phyloP scores from a whole-genome alignment of 208 protist species.

The Sergeia podlipaevii region DNA sequence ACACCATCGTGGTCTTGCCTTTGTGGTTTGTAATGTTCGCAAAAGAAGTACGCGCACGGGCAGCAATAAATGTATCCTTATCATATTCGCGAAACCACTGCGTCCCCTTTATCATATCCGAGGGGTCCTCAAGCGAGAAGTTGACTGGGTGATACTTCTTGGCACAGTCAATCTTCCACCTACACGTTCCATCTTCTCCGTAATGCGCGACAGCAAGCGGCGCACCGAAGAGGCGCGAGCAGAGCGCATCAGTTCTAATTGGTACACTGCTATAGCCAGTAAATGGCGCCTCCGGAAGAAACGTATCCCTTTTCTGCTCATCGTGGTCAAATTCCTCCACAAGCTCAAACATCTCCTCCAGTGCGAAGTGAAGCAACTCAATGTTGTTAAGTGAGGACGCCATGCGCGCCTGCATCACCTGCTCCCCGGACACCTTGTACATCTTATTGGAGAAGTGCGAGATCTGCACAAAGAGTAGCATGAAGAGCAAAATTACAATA shows the following conservation, averaged over 20 bases:
- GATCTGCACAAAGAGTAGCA: slow-evolving; percentile 46
- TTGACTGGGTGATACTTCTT: no score
- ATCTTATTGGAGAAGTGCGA: slow-evolving; percentile 42
- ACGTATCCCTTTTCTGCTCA: no score
- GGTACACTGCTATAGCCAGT: no score
- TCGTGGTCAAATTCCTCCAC: slow-evolving; percentile 5
- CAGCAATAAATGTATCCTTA: no score
- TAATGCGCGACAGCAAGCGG: slow-evolving; percentile 29
- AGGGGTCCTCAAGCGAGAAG: no score
- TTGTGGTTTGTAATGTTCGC: slow-evolving; percentile 13
- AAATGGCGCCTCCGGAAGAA: no score
- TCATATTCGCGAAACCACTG: no score
- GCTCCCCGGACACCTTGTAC: slow-evolving; percentile 22
- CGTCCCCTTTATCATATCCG: no score
- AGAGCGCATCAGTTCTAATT: slow-evolving; percentile 19
- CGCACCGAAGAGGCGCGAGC: slow-evolving; percentile 21
- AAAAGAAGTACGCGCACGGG: no score
- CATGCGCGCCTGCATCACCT: slow-evolving; percentile 27
- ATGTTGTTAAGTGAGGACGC: slow-evolving; percentile 24
- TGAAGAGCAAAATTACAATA: slow-evolving; percentile 50
- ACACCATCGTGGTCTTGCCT: slow-evolving; percentile 6
- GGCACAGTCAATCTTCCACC: not conserved
- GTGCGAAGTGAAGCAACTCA: slow-evolving; percentile 22
- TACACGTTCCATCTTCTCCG: slow-evolving; percentile 5
- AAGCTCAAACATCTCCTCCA: slow-evolving; percentile 10